Conservation (phyloP, 192 early-diverging fungal genomes). For the Haplosporangium gracile region DNA sequence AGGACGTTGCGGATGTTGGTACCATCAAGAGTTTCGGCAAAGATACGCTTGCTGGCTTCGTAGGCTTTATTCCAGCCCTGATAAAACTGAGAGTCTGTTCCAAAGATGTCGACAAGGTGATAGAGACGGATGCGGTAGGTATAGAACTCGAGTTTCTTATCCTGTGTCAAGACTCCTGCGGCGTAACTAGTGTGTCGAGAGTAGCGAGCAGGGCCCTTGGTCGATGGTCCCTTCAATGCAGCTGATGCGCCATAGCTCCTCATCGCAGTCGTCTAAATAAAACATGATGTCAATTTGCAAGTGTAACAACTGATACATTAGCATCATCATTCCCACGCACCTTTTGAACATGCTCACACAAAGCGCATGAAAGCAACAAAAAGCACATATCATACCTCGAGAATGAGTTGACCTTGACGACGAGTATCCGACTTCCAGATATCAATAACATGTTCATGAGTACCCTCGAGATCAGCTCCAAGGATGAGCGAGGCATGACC, state of each 20-base stretch:
- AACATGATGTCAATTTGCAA: not conserved
- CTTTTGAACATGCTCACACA: not conserved
- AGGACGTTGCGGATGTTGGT: slow-evolving; percentile 23
- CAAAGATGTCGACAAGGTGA: slow-evolving; percentile 19
- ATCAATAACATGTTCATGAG: slow-evolving; percentile 14
- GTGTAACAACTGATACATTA: not conserved
- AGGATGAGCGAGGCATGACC: not conserved
- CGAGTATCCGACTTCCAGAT: not conserved
- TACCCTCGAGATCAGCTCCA: slow-evolving; percentile 8
- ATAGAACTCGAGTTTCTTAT: slow-evolving; percentile 18
- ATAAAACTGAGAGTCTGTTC: not conserved
- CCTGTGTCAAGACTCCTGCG: slow-evolving; percentile 22
- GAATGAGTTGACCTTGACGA: not conserved
- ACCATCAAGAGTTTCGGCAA: slow-evolving; percentile 25
- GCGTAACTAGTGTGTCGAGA: slow-evolving; percentile 33
- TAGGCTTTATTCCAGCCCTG: slow-evolving; percentile 18
- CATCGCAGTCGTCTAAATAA: slow-evolving; percentile 10
- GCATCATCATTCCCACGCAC: not conserved
- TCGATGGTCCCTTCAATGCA: slow-evolving; percentile 9
- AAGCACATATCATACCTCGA: not conserved
- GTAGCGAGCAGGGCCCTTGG: slow-evolving; percentile 24
- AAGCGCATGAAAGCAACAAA: not conserved
- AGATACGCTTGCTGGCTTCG: slow-evolving; percentile 17
- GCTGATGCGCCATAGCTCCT: slow-evolving; percentile 4
- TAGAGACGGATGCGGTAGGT: slow-evolving; percentile 29